These are phyloP conservation scores for Hyphopichia burtonii DNA, from an alignment of 1,139 yeast species.

Conservation along the genomic window DNA sequence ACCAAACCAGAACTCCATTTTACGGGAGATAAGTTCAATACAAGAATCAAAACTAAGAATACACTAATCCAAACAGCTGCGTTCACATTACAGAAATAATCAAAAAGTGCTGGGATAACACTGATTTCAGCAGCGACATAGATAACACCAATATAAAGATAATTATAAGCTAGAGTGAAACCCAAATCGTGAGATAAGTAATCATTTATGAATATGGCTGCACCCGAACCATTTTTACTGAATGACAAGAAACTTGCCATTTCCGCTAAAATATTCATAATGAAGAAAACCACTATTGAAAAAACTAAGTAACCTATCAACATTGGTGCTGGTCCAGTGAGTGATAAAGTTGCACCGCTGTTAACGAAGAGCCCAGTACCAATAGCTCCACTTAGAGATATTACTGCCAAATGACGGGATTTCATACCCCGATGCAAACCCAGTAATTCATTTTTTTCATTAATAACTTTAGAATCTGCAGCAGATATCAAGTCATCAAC, in stretches of 20 bases:
- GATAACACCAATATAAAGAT: conserved; percentile 50
- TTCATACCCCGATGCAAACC: conserved; percentile 38
- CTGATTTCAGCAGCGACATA: conserved; percentile 51
- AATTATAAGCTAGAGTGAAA: conserved; percentile 49
- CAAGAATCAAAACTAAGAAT: conserved; percentile 4
- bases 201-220: conserved; percentile 37
- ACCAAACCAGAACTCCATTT: conserved; percentile 9
- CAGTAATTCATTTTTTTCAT: conserved; percentile 14
- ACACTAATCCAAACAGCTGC: conserved; percentile 12
- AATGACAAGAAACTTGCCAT: conserved; percentile 59
- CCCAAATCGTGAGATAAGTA: conserved; percentile 38
- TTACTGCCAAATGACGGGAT: conserved; percentile 36
- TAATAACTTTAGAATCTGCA: conserved; percentile 32
- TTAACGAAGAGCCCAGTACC: conserved; percentile 49
- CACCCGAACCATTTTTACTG: conserved; percentile 48
- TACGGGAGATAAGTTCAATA: conserved; percentile 8
- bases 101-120: conserved; percentile 51
- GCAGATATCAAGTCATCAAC: conserved; percentile 19
- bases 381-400: conserved; percentile 41
- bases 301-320: conserved; percentile 48
- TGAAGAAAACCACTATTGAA: conserved; percentile 51
- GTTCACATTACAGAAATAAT: conserved; percentile 50
- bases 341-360: conserved; percentile 43
- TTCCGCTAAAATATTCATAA: conserved; percentile 60
- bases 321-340: conserved; percentile 54